Evolutionary conservation across 164 flowering plant genomes (phyloP).

Genomic region (Tinospora cordifolia): DNA sequence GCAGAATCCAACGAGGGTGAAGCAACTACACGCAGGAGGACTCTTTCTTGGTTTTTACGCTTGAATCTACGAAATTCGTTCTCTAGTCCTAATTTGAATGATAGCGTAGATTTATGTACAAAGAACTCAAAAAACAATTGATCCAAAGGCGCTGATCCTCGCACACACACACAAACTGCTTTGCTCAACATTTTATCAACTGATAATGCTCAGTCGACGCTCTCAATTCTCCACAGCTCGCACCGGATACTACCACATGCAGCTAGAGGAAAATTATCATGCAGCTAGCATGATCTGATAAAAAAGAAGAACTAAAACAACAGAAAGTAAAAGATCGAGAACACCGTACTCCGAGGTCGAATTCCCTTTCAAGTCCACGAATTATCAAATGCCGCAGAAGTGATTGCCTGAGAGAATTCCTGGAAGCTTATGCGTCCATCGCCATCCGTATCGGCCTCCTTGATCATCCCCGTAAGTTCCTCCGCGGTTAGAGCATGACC

Average conservation of each 20-base stretch:
- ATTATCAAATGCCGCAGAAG: conserved; percentile 63
- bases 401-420: conserved; percentile 57
- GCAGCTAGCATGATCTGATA: not conserved
- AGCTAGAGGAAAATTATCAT: not conserved
- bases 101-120: too few species aligned
- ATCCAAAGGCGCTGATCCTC: not conserved
- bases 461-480: conserved; percentile 67
- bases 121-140: not conserved
- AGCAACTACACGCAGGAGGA: too few species aligned
- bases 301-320: conserved; percentile 2
- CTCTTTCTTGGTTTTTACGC: too few species aligned
- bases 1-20: too few species aligned
- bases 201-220: not conserved
- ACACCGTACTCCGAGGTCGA: not conserved
- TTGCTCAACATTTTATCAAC: not conserved
- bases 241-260: not conserved
- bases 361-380: conserved; percentile 38
- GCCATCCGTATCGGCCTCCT: conserved; percentile 62
- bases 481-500: conserved; percentile 57
- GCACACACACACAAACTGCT: too few species aligned
- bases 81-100: too few species aligned
- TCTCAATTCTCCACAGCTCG: not conserved
- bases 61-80: too few species aligned
- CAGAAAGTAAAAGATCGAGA: too few species aligned
- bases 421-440: conserved; percentile 57